phyloP scores from a whole-genome alignment of 2,329 filamentous ascomycete genomes.

The Fusarium sp. region DNA sequence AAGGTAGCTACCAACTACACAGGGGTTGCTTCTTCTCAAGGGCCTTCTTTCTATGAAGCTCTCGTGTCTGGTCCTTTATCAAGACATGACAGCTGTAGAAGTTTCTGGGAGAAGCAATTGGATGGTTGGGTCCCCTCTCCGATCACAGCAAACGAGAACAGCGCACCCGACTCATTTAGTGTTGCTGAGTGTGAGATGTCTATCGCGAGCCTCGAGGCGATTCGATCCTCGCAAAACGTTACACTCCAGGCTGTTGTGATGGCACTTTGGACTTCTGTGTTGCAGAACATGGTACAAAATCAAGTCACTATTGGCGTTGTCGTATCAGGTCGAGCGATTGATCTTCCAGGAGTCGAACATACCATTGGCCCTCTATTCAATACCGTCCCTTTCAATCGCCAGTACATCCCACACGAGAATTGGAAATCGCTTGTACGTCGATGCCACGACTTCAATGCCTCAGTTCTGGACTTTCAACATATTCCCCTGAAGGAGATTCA shows the following conservation, averaged over 20 bases:
- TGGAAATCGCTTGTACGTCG: constrained; percentile 70
- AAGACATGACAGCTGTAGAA: constrained; percentile 52
- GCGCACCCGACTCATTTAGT: neutral
- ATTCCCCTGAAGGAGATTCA: constrained; percentile 82
- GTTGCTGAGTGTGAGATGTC: constrained; percentile 46
- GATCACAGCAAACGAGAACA: constrained; percentile 20
- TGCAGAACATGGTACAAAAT: constrained; percentile 62
- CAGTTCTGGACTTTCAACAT: constrained; percentile 74
- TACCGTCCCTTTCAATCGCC: constrained; percentile 78
- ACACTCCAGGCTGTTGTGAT: constrained; percentile 85
- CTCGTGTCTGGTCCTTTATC: constrained; percentile 76
- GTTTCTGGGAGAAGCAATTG: constrained; percentile 77
- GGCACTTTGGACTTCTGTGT: constrained; percentile 74
- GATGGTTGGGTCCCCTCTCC: constrained; percentile 42
- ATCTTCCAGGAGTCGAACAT: constrained; percentile 71
- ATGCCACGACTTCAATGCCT: constrained; percentile 78
- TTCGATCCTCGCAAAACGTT: constrained; percentile 71
- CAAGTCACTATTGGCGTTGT: constrained; percentile 76
- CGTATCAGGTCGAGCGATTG: constrained; percentile 80
- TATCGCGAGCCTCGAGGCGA: constrained; percentile 58
- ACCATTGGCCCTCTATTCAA: constrained; percentile 90
- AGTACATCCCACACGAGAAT: constrained; percentile 56
- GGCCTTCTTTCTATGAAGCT: constrained; percentile 72
- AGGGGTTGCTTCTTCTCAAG: constrained; percentile 41
- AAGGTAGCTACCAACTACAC: constrained; percentile 56